Conservation (phyloP, 1,284 basidiomycete genomes). For the Bjerkandera adusta region DNA sequence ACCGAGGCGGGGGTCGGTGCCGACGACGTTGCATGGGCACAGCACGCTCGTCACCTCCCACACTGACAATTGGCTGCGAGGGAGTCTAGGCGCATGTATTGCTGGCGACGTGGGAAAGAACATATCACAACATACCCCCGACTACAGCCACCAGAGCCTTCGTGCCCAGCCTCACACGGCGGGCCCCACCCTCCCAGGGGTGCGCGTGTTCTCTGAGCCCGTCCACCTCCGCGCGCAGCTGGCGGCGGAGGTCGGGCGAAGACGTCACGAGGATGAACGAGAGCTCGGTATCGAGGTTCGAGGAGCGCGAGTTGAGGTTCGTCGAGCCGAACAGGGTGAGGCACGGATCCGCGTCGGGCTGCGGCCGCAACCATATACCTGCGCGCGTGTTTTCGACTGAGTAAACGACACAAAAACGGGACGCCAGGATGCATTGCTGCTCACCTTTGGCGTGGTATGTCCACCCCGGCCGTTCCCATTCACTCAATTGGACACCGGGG, state of each 20-base stretch:
- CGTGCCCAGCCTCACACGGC: conserved; percentile 71
- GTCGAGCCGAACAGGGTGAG: conserved; percentile 94
- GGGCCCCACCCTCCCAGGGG: conserved; percentile 59
- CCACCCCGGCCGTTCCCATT: conserved; percentile 93
- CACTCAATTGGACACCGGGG: conserved; percentile 67
- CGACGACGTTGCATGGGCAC: no score
- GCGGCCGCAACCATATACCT: conserved; percentile 88
- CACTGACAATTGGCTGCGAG: no score
- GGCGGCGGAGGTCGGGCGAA: conserved; percentile 37
- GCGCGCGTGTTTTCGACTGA: conserved; percentile 16
- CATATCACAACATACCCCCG: conserved; percentile 64
- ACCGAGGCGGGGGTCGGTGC: no score
- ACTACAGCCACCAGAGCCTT: conserved; percentile 64
- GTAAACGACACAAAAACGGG: conserved; percentile 5
- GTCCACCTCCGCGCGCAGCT: conserved; percentile 44
- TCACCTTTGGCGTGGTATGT: conserved; percentile 98
- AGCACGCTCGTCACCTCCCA: no score
- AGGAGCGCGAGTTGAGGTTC: conserved; percentile 92
- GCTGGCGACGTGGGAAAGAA: no score
- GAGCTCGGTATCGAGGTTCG: conserved; percentile 90
- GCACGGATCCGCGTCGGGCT: conserved; percentile 49
- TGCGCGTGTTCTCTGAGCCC: conserved; percentile 44
- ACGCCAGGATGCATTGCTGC: conserved; percentile 6
- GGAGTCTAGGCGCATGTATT: no score
- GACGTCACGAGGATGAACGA: conserved; percentile 84